Base-by-base conservation (phyloP, 2,329 filamentous ascomycete genomes). In the Neopestalotiopsis sp. region DNA sequence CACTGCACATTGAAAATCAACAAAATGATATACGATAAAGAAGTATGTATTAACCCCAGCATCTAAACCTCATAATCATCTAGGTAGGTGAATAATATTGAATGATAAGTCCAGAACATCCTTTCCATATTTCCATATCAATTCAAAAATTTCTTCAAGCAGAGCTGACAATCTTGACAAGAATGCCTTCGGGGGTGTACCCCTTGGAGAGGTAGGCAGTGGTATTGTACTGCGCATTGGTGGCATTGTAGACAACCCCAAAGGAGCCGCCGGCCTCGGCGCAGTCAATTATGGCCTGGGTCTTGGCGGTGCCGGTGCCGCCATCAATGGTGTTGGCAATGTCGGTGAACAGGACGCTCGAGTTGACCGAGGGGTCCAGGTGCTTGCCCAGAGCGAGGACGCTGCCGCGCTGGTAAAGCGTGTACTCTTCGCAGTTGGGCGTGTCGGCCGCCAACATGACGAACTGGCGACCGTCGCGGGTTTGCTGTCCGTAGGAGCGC, bases 251-350 rank as follows among this genome's bases (percentile, higher is more conserved):
- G 17, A 14, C 17, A 14, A 61, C 58, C 4, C 17, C 28, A 20
- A 61, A 32, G n/a, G 58, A 61, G 10, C 58, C 58, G 17, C 58
- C 58, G 20, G 17, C 58, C 17, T 20, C 32, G 13, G 13, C 17
- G 58, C 58, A 61, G n/a, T 32, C 58, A 5, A 61, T 20, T 1
- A 61, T 20, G 28, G 58, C 58, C 14, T 20, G 7, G 20, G 17
- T 32, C 53, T 86, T 20, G 13, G 17, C 9, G 74, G 90, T 92
- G 68, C 90, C 84, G 68, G 87, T 88, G 68, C 88, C 75, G 30
- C 74, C 73, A 58, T 77, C 74, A 30, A 78, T 78, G 53, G 75
- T 75, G 61, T 61, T 68, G 24, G 76, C 76, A 40, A 78, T 73
- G 24, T 77, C 75, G 3, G 69, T 67, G 61, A 72, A 76, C 1